Evolutionary conservation across 208 protist species (phyloP).

Genomic region (Lotmaria passim): DNA sequence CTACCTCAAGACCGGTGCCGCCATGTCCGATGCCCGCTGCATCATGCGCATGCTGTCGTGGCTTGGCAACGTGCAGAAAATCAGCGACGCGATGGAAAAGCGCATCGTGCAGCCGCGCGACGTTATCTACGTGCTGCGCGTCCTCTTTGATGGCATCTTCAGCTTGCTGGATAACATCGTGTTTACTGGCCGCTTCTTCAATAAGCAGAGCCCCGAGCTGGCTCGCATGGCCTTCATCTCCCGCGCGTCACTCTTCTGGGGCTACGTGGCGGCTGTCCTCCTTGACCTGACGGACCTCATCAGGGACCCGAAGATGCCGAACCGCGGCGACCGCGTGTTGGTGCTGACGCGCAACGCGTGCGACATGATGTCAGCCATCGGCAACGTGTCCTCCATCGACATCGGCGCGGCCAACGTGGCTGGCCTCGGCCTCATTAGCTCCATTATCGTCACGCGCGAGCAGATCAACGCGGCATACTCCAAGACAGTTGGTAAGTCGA

Average conservation of each 20-base stretch:
- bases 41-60: slow-evolving; percentile 74
- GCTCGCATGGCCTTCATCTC: slow-evolving; percentile 44
- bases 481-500: slow-evolving; percentile 22
- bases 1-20: slow-evolving; percentile 52
- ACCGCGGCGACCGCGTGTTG: slow-evolving; percentile 44
- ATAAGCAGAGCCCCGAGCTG: slow-evolving; percentile 28
- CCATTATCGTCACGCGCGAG: slow-evolving; percentile 65
- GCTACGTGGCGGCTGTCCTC: slow-evolving; percentile 63
- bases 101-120: slow-evolving; percentile 49
- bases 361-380: slow-evolving; percentile 71
- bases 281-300: slow-evolving; percentile 69
- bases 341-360: slow-evolving; percentile 68
- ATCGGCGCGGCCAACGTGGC: slow-evolving; percentile 47
- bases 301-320: slow-evolving; percentile 36
- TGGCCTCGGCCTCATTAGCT: slow-evolving; percentile 70
- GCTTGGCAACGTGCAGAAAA: slow-evolving; percentile 71
- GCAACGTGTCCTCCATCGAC: slow-evolving; percentile 52
- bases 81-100: slow-evolving; percentile 60
- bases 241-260: slow-evolving; percentile 67
- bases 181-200: slow-evolving; percentile 60
- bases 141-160: slow-evolving; percentile 81
- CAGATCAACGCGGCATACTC: slow-evolving; percentile 41
- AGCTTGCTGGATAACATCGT: slow-evolving; percentile 82
- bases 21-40: slow-evolving; percentile 70
- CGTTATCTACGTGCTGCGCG: slow-evolving; percentile 63